A percentile compares a stretch with the other conserved stretches of the same genome.
phyloP scores from a whole-genome alignment of 306 rosid genomes.

The Hippophae tibetana region DNA sequence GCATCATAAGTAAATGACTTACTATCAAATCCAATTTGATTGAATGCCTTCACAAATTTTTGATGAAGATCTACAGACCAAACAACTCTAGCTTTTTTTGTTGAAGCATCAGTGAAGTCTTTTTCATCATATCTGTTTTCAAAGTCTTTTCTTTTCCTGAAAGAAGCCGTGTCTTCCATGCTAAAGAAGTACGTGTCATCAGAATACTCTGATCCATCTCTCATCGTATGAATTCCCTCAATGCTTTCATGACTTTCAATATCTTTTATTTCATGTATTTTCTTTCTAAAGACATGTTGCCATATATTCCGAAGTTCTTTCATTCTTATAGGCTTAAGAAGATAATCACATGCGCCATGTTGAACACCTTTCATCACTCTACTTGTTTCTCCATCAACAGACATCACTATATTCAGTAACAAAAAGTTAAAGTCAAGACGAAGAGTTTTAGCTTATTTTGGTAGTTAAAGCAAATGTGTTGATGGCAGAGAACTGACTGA shows the following conservation, averaged over 20 bases:
- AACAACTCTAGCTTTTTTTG: conserved; percentile 87
- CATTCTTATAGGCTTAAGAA: conserved; percentile 95
- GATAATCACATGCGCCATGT: conserved; percentile 97
- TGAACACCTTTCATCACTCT: conserved; percentile 98
- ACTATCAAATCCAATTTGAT: conserved; percentile 94
- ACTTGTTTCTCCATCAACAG: conserved; percentile 95
- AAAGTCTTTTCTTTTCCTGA: conserved; percentile 62
- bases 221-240: conserved; percentile 47
- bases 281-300: conserved; percentile 90
- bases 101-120: conserved; percentile 55
- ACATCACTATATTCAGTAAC: conserved; percentile 77
- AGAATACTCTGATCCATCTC: conserved; percentile 56
- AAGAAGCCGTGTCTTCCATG: conserved; percentile 48
- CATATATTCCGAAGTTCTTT: conserved; percentile 89
- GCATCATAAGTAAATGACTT: conserved; percentile 27
- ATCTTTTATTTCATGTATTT: conserved; percentile 79
- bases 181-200: conserved; percentile 57
- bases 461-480: conserved; percentile 22
- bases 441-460: conserved; percentile 13
- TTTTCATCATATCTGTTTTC: conserved; percentile 61
- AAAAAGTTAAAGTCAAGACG: conserved; percentile 26
- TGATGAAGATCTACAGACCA: conserved; percentile 99
- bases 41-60: conserved; percentile 90
- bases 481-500: conserved; percentile 63
- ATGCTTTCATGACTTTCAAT: conserved; percentile 64